A percentile compares a stretch with the other conserved stretches of the same genome.
Evolutionary conservation across 2,329 filamentous ascomycete genomes (phyloP).

Genomic region (Sporothrix curviconia): DNA sequence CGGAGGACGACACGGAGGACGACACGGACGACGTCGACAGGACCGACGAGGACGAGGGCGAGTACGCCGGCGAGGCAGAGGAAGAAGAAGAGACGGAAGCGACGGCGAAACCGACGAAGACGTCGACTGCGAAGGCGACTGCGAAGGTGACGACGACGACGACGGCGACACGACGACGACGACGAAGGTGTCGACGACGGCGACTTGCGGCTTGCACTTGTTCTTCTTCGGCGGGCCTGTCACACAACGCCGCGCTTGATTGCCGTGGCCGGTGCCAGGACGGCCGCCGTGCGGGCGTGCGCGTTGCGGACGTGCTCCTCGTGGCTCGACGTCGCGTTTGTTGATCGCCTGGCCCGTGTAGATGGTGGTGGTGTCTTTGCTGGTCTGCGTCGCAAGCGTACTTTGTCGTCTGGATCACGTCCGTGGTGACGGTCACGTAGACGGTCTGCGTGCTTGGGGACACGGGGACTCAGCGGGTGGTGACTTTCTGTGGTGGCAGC

Average conservation of each 20-base stretch:
- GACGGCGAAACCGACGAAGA: neutral
- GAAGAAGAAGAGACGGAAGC: neutral
- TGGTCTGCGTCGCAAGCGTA: neutral
- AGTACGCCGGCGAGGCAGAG: neutral
- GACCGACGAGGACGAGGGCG: neutral
- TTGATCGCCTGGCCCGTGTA: neutral
- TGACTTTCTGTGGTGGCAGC: neutral
- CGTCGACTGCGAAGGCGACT: neutral
- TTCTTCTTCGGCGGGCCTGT: neutral
- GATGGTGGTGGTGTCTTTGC: neutral
- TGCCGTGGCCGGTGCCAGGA: neutral
- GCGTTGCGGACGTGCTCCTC: neutral
- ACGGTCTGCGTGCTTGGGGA: no score
- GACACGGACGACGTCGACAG: neutral
- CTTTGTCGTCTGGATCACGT: neutral
- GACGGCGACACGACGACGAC: neutral
- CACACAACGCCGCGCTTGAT: neutral
- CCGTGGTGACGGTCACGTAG: slow-evolving; percentile 2
- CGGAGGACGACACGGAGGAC: no score
- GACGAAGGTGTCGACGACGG: neutral
- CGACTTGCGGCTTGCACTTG: neutral
- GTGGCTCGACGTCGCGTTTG: neutral
- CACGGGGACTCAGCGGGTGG: no score
- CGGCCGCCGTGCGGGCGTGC: neutral
- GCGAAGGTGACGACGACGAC: neutral